A percentile compares a stretch with the other conserved stretches of the same genome.
phyloP scores from a whole-genome alignment of 2,329 filamentous ascomycete species.

The Tolypocladium inflatum region DNA sequence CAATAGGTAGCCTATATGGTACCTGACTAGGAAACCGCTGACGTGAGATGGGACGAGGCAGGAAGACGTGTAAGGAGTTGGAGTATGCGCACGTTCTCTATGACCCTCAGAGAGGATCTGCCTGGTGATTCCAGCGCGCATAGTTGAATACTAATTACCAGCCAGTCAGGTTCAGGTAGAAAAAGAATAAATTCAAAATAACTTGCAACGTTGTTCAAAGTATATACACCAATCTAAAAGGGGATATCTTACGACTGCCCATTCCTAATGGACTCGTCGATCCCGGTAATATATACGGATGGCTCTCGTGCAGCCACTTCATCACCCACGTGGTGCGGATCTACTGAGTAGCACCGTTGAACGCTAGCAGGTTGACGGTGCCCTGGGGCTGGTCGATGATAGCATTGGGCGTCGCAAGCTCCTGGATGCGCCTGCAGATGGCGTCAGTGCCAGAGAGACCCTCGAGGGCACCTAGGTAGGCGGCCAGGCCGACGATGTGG shows the following conservation, averaged over 20 bases:
- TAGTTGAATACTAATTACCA: background rate
- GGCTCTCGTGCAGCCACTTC: background rate
- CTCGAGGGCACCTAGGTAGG: slow-evolving; percentile 8
- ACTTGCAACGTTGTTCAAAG: background rate
- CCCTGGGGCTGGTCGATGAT: slow-evolving; percentile 27
- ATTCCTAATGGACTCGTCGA: background rate
- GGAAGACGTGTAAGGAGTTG: no score
- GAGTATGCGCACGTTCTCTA: no score
- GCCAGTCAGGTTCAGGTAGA: background rate
- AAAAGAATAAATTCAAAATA: background rate
- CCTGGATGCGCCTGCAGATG: slow-evolving; percentile 34
- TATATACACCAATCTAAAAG: background rate
- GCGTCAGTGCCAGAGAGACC: slow-evolving; percentile 27
- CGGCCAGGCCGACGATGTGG: slow-evolving; percentile 30
- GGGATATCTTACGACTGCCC: background rate
- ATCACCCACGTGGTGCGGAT: background rate
- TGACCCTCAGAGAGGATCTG: no score
- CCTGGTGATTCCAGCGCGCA: no score
- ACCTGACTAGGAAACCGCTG: no score
- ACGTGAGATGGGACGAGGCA: no score
- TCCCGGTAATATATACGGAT: background rate
- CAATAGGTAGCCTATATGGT: no score
- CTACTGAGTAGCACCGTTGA: slow-evolving; percentile 30
- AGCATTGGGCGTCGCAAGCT: slow-evolving; percentile 28
- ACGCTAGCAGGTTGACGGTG: slow-evolving; percentile 40